Percentiles rank a stretch among this genome's conserved stretches.
These are phyloP conservation scores for Yamadazyma phyllophila DNA, from an alignment of 805 yeast genomes.

Conservation along the genomic window DNA sequence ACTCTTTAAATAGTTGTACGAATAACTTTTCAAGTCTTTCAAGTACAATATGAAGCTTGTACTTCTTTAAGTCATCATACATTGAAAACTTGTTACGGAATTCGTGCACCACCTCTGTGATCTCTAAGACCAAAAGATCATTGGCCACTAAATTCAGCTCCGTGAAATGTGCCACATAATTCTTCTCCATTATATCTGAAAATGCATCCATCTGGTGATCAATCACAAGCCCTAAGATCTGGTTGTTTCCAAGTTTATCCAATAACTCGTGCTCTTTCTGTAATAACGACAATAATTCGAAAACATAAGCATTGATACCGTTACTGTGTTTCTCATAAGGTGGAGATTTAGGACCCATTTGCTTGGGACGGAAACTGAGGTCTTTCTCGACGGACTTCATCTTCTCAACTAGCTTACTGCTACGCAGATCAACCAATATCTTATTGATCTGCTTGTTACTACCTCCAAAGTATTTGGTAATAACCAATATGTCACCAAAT, in stretches of 20 bases:
- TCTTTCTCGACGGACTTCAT: constrained; percentile 34
- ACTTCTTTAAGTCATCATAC: constrained; percentile 13
- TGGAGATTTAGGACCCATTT: constrained; percentile 16
- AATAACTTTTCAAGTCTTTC: constrained; percentile 5
- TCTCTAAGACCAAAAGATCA: constrained; percentile 32
- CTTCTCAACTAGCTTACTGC: constrained; percentile 35
- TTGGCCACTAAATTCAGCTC: constrained; percentile 18
- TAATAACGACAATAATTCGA: constrained; percentile 48
- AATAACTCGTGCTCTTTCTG: constrained; percentile 50
- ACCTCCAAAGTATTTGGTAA: constrained; percentile 45
- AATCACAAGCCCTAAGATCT: constrained; percentile 7
- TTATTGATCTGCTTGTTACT: constrained; percentile 16
- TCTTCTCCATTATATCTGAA: constrained; percentile 11
- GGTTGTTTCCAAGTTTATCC: constrained; percentile 24
- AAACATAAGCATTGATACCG: constrained; percentile 55
- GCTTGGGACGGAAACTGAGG: constrained; percentile 29
- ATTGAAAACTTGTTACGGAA: constrained; percentile 18
- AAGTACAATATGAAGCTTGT: constrained; percentile 8
- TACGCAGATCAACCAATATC: constrained; percentile 21
- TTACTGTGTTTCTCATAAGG: constrained; percentile 63
- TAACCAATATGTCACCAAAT: constrained; percentile 36
- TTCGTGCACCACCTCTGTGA: constrained; percentile 43
- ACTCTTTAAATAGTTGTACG: constrained; percentile 47
- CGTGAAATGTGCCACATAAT: constrained; percentile 12
- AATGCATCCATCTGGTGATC: constrained; percentile 12